These are phyloP conservation scores for Fusarium continuum DNA, from an alignment of 2,329 filamentous ascomycete genomes.

Conservation along the genomic window DNA sequence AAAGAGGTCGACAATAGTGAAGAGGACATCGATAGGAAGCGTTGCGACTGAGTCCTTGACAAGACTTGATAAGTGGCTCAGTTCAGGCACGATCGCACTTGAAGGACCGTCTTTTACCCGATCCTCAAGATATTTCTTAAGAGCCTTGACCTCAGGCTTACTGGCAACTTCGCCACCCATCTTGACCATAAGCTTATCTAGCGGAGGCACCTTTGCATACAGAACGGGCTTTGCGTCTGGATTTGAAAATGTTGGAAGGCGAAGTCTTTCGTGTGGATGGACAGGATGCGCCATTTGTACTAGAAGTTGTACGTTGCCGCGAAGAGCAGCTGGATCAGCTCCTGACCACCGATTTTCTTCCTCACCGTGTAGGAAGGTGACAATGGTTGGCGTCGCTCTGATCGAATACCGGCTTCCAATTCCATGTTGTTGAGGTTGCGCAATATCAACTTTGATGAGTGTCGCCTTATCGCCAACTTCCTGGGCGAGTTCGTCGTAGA, in stretches of 20 bases:
- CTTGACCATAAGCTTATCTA: slow-evolving; percentile 83
- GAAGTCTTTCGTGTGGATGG: slow-evolving; percentile 78
- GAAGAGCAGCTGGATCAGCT: slow-evolving; percentile 73
- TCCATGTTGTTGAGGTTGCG: slow-evolving; percentile 68
- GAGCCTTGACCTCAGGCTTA: slow-evolving; percentile 66
- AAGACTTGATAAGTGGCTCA: slow-evolving; percentile 71
- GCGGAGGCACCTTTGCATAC: slow-evolving; percentile 81
- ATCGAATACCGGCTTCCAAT: slow-evolving; percentile 73
- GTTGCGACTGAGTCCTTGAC: slow-evolving; percentile 63
- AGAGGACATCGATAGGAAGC: slow-evolving; percentile 73
- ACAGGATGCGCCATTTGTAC: slow-evolving; percentile 77
- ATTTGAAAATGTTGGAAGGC: slow-evolving; percentile 74
- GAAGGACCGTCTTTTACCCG: slow-evolving; percentile 66
- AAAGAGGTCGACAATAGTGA: slow-evolving; percentile 86
- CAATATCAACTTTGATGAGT: slow-evolving; percentile 86
- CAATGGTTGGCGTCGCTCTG: slow-evolving; percentile 85
- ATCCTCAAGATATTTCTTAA: slow-evolving; percentile 76
- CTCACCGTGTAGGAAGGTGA: slow-evolving; percentile 80
- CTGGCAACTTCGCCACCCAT: slow-evolving; percentile 69
- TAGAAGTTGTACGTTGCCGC: slow-evolving; percentile 76
- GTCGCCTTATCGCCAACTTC: slow-evolving; percentile 74
- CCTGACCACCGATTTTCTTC: slow-evolving; percentile 85
- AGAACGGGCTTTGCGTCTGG: slow-evolving; percentile 71
- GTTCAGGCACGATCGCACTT: slow-evolving; percentile 75
- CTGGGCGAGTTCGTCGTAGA: slow-evolving; percentile 81